Evolutionary conservation across 1,284 basidiomycete species (phyloP), one percentile per base, ranked within the genome.

Genomic region (Sporisorium iseilematis-ciliati): DNA sequence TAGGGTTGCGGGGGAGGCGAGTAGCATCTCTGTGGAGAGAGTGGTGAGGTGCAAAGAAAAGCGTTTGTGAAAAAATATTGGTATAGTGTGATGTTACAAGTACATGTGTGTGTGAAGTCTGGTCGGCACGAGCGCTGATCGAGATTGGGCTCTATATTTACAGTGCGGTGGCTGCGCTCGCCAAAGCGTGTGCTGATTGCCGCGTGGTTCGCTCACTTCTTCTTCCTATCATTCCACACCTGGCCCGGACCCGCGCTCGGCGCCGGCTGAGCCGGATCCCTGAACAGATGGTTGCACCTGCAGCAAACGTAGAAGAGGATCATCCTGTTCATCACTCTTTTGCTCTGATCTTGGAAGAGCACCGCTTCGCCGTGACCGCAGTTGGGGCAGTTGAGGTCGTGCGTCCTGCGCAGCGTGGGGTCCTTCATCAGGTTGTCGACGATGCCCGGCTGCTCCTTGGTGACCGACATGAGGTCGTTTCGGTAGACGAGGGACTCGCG

Each of bases 391-490:
- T 68, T 66, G 16, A 81, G 57, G 35, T 85, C 82, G 26, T 78
- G 68, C 20, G 77, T 83, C 21, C 83, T 58, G 1, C 77, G 60
- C 85, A 99, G 87, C 11, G 96, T 97, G 14, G 95, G 93, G 84
- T 99, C 96, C 45, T 92, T 89, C 61, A 92, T 92, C 11, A 99
- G 87, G 85, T 97, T 94, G 35, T 91, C 91, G 2, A 93, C 95
- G 31, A 97, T 92, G 56, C 96, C 96, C 4, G 93, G 87, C 95
- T 93, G 87, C 95, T 96, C 87, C 94, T 95, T 79, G 92, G 82
- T 94, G 26, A 96, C 92, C 0, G 93, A 96, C 83, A 97, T 88
- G 87, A 98, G 86, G 87, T 98, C 96, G 75, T 99, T 97, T 82
- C 91, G 88, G 86, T 96, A 99, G 11, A 98, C 95, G 78, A 93